Evolutionary conservation across 352 stramenopile species (phyloP), one percentile per base, ranked within the genome.

Genomic region (Phytophthora tentaculata): DNA sequence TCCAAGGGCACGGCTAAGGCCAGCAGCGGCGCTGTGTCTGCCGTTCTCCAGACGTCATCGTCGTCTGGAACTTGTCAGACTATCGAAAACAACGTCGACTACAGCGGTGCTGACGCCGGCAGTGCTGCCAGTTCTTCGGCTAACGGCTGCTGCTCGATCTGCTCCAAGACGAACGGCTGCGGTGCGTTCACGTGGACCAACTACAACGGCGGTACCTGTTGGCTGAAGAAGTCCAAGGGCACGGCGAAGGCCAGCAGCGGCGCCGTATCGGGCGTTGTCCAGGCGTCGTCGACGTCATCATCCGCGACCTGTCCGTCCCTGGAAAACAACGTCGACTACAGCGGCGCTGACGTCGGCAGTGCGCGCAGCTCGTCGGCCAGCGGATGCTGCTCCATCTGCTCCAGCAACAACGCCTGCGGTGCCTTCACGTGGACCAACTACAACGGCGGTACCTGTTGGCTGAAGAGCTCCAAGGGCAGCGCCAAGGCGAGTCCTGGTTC

Each of bases 261-360:
- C 1, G 26, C 60, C 1, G 13, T 67, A 3, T 63, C 56, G 1
- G 56, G 43, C 3, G 28, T 45, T 23, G 19, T 56, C 14, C 23
- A 54, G 12, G 13, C 43, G 20, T 61, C 54, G 35, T 26, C 54
- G 14, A 9, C 28, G 5, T 32, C 28, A 5, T 26, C 35, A 6
- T 29, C 39, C 9, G 20, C 54, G 8, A 39, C 26, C 16, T 63
- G 56, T 28, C 35, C 56, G 16, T 32, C 43, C 1, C 29, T 43
- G 43, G 58, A 66, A n/a, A 52, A 60, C 22, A 59, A 67, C 37
- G 39, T 67, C n/a, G 59, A 67, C 37, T 67, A 60, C 24, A 35
- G 17, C 2, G 59, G 59, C 6, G 24, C 49, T 16, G 59, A 60
- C 9, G 49, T 60, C 37, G 59, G 59, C 19, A 58, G 26, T 8